Percentiles rank a stretch among this genome's conserved stretches.
These are phyloP conservation scores for Eustoma russellianum DNA, from an alignment of 257 asterid genomes.

Conservation along the genomic window DNA sequence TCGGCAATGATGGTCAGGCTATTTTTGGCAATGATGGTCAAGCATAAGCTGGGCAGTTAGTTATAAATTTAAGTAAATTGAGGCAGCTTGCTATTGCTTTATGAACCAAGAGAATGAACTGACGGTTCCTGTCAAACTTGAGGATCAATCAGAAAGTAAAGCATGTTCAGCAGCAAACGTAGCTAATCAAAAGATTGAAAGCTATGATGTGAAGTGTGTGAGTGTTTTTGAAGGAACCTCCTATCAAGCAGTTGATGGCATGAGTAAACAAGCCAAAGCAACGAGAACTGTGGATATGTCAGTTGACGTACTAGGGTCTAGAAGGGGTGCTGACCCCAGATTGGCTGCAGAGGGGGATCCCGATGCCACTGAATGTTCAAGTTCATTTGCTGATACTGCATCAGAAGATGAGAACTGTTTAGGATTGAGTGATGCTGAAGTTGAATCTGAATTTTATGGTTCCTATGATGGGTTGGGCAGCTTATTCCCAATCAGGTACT, in stretches of 20 bases:
- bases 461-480: constrained; percentile 55
- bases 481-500: constrained; percentile 63
- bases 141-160: constrained; percentile 1
- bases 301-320: constrained; percentile 43
- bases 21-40: no score
- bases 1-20: no score
- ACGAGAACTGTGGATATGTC: constrained; percentile 26
- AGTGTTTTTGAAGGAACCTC: constrained; percentile 10
- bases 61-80: no score
- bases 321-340: constrained; percentile 33
- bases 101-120: no score
- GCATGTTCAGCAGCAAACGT: neutral
- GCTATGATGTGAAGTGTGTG: constrained; percentile 10
- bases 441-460: constrained; percentile 54
- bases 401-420: constrained; percentile 52
- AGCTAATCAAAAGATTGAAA: neutral
- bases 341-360: constrained; percentile 60
- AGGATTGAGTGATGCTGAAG: constrained; percentile 78
- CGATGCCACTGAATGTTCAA: constrained; percentile 80
- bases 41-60: no score
- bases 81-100: no score
- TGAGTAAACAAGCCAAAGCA: constrained; percentile 26
- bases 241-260: constrained; percentile 17
- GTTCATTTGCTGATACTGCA: constrained; percentile 65
- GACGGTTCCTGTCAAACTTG: constrained; percentile 10